These are phyloP conservation scores for Volvariella surrecta DNA, from an alignment of 1,284 basidiomycete genomes.

Conservation along the genomic window DNA sequence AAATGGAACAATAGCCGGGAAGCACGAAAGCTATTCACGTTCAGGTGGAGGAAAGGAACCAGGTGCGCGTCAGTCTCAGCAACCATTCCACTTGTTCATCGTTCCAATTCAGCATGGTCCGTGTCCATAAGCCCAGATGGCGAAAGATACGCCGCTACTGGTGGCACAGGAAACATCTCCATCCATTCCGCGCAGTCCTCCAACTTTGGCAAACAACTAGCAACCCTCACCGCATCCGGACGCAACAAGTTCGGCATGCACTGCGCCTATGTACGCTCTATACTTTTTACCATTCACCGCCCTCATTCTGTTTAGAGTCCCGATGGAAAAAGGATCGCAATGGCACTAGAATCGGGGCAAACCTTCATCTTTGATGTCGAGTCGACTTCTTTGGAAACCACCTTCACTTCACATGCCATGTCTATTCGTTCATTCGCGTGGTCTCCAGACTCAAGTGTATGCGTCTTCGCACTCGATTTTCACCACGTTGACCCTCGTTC, in stretches of 20 bases:
- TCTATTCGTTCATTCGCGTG: constrained; percentile 75
- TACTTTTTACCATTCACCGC: constrained; percentile 6
- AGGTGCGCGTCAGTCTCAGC: neutral
- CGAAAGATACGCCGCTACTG: constrained; percentile 71
- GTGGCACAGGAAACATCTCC: constrained; percentile 63
- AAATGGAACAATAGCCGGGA: constrained; percentile 48
- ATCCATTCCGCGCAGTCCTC: constrained; percentile 54
- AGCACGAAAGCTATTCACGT: constrained; percentile 65
- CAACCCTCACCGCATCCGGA: constrained; percentile 57
- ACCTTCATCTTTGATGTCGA: constrained; percentile 76
- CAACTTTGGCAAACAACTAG: constrained; percentile 53
- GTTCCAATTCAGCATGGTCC: constrained; percentile 58
- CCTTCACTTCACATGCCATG: constrained; percentile 82
- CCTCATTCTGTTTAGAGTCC: constrained; percentile 54
- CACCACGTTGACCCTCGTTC: too few relatives aligned
- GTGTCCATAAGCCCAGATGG: constrained; percentile 71
- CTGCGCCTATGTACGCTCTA: constrained; percentile 52
- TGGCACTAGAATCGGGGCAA: constrained; percentile 75
- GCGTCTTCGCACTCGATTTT: too few relatives aligned
- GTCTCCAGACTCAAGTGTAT: constrained; percentile 65
- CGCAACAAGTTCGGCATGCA: constrained; percentile 80
- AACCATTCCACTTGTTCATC: constrained; percentile 1
- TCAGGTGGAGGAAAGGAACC: constrained; percentile 16
- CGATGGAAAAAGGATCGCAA: constrained; percentile 70
- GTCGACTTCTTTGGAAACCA: constrained; percentile 50